Conservation (phyloP, 129 eudicot species). For the Flaveria brownii region DNA sequence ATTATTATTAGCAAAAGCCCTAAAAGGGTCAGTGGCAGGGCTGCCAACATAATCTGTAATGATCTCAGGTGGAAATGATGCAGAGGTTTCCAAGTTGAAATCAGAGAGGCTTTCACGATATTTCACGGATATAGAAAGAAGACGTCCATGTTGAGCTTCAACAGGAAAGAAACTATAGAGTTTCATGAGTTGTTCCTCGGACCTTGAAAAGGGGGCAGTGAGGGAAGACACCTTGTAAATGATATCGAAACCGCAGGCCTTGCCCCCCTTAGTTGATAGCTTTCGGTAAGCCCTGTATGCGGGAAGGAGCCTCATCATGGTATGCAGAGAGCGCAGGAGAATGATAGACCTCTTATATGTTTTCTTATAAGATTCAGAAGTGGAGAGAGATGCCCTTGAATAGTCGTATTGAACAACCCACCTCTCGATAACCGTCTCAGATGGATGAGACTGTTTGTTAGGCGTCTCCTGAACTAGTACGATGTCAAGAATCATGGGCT, state of each 20-base stretch:
- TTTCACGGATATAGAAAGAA: slow-evolving; percentile 71
- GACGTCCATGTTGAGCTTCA: slow-evolving; percentile 82
- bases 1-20: slow-evolving; percentile 63
- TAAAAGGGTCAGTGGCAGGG: slow-evolving; percentile 89
- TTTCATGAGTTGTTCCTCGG: slow-evolving; percentile 72
- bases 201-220: slow-evolving; percentile 72
- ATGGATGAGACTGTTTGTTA: slow-evolving; percentile 8
- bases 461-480: slow-evolving; percentile 64
- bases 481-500: slow-evolving; percentile 88
- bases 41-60: slow-evolving; percentile 95
- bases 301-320: slow-evolving; percentile 89
- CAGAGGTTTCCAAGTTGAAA: slow-evolving; percentile 62
- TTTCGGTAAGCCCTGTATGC: slow-evolving; percentile 78
- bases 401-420: slow-evolving; percentile 84
- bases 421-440: slow-evolving; percentile 88
- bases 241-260: slow-evolving; percentile 63
- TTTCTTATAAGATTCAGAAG: slow-evolving; percentile 58
- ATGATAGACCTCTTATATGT: slow-evolving; percentile 80
- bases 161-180: slow-evolving; percentile 68
- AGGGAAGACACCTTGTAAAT: slow-evolving; percentile 78
- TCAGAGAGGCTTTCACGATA: slow-evolving; percentile 76
- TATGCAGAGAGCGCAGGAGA: slow-evolving; percentile 68
- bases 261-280: slow-evolving; percentile 43
- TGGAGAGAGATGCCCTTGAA: slow-evolving; percentile 16
- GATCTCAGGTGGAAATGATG: slow-evolving; percentile 80